Conservation (phyloP, 2,329 filamentous ascomycete species). For the Diplodia mutila region DNA sequence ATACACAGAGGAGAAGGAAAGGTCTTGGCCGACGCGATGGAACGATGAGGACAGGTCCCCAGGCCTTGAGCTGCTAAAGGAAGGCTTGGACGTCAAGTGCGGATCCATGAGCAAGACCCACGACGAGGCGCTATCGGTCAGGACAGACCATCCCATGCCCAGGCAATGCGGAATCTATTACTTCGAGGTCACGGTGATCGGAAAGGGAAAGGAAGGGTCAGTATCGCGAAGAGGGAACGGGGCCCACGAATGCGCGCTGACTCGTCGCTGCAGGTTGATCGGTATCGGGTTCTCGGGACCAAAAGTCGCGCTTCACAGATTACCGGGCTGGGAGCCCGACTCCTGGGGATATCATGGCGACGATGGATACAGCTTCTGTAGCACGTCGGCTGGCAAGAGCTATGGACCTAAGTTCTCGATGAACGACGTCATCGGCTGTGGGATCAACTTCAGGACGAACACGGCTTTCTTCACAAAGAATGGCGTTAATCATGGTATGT, state of each 20-base stretch:
- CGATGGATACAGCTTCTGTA: constrained; percentile 66
- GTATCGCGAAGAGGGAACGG: constrained; percentile 40
- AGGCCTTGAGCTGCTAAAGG: constrained; percentile 72
- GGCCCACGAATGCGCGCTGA: constrained; percentile 12
- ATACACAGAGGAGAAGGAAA: constrained; percentile 24
- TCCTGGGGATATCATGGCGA: constrained; percentile 71
- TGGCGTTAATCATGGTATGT: constrained; percentile 59
- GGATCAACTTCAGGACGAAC: constrained; percentile 65
- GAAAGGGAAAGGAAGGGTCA: constrained; percentile 70
- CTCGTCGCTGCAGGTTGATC: constrained; percentile 45
- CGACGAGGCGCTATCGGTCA: constrained; percentile 79
- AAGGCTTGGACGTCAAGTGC: constrained; percentile 73
- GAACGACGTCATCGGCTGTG: constrained; percentile 66
- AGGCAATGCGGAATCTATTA: constrained; percentile 93
- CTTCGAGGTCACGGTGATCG: constrained; percentile 73
- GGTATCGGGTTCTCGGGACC: constrained; percentile 64
- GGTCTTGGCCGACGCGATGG: constrained; percentile 76
- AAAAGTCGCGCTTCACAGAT: constrained; percentile 62
- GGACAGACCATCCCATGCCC: constrained; percentile 85
- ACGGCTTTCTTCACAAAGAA: constrained; percentile 70
- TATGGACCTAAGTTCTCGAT: constrained; percentile 65
- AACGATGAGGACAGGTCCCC: constrained; percentile 75
- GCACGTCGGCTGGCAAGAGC: constrained; percentile 58
- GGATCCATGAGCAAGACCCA: constrained; percentile 59
- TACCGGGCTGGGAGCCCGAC: constrained; percentile 68